Conservation (phyloP, 164 flowering plant species). For the Umbilicus rupestris region DNA sequence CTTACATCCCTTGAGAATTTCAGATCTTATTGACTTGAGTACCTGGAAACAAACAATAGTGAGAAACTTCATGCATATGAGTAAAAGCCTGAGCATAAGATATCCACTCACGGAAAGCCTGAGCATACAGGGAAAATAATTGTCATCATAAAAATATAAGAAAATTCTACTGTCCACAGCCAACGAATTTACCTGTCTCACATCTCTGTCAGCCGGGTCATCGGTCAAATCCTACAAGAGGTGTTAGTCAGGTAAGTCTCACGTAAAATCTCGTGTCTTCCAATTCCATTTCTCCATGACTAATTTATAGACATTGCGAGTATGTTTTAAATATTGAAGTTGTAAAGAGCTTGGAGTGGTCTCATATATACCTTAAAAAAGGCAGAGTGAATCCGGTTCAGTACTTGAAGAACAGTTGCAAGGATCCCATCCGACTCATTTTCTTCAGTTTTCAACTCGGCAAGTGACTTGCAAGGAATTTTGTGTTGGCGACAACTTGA, state of each 20-base stretch:
- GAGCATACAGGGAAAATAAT: neutral
- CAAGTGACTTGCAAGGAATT: slow-evolving; percentile 40
- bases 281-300: neutral
- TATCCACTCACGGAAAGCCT: too few relatives aligned
- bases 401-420: slow-evolving; percentile 51
- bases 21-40: slow-evolving; percentile 34
- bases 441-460: slow-evolving; percentile 62
- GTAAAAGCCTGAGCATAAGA: neutral
- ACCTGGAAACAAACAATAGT: slow-evolving; percentile 24
- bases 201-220: slow-evolving; percentile 38
- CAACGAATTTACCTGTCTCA: slow-evolving; percentile 41
- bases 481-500: slow-evolving; percentile 68
- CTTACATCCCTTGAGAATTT: slow-evolving; percentile 55
- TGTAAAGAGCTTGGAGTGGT: neutral
- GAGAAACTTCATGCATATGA: neutral
- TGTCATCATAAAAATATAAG: neutral
- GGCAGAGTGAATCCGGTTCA: slow-evolving; percentile 40
- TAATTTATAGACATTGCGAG: neutral
- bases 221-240: slow-evolving; percentile 32
- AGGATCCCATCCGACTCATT: slow-evolving; percentile 72
- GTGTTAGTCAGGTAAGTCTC: slow-evolving; percentile 7
- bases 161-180: neutral
- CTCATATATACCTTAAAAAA: slow-evolving; percentile 53
- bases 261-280: neutral
- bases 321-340: neutral